Percentiles rank a stretch among this genome's conserved stretches.
Conservation (phyloP, 1,284 basidiomycete species). For the Cystobasidium pallidum region DNA sequence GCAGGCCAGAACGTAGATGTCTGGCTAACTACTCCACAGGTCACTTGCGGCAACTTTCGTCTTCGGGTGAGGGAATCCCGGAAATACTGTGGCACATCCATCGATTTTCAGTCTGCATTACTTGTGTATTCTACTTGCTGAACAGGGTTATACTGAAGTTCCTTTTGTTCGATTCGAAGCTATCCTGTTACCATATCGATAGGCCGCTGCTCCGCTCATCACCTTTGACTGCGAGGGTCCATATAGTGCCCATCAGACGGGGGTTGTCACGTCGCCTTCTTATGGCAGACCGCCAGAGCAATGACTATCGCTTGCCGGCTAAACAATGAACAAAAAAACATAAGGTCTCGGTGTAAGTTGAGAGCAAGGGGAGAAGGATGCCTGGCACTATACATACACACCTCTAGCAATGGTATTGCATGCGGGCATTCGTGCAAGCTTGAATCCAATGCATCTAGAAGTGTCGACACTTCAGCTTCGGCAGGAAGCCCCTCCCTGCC, state of each 20-base stretch:
- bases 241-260: background rate
- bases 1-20: conserved; percentile 1
- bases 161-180: no score
- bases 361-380: background rate
- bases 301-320: no score
- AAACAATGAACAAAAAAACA: no score
- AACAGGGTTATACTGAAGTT: no score
- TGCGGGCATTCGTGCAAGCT: background rate
- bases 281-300: no score
- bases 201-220: background rate
- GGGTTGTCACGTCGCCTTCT: no score
- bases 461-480: conserved; percentile 28
- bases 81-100: background rate
- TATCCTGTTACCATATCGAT: no score
- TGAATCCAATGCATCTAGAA: conserved; percentile 24
- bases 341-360: no score
- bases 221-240: background rate
- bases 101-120: conserved; percentile 7
- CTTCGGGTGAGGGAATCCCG: conserved; percentile 1
- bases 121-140: background rate
- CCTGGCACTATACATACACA: background rate
- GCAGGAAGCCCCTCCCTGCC: conserved; percentile 21
- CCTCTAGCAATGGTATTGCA: conserved; percentile 15
- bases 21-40: background rate
- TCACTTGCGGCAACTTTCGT: conserved; percentile 5